Evolutionary conservation across 1,139 yeast genomes (phyloP), one percentile per base, ranked within the genome.

Genomic region (Blastobotrys buckinghamii): DNA sequence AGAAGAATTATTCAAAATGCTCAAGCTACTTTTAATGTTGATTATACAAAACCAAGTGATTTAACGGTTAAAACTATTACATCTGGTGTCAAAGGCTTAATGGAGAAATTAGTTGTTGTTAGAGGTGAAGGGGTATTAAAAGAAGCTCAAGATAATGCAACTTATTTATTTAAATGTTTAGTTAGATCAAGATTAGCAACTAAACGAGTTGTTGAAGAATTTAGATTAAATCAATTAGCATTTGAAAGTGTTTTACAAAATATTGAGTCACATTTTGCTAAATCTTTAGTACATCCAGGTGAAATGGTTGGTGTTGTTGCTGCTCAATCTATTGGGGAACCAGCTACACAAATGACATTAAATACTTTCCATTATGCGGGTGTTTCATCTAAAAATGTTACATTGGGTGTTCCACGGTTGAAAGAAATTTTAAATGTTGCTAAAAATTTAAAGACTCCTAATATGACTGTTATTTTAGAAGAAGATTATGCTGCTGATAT

Each of bases 351-450:
- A 72, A 92, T 92, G 99, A 92, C 99, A 0, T 79, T 92, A 72
- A 92, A 92, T 67, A 92, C 99, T 60, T 94, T 94, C 96, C 99
- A 94, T 76, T 94, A 90, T 76, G 99, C 99, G 29, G 99, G 99
- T 85, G 98, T 94, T 54, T 92, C 97, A 37, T 90, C 97, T 10
- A 94, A 92, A 82, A 94, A 94, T 69, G 98, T 94, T 53, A 94
- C 99, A 5, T 81, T 95, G 61, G 99, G 99, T 80, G 98, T 94
- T 65, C 99, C 99, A 58, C 95, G 99, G 77, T 79, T 94, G 70
- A 94, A 94, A 79, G 99, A 94, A 76, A 94, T 94, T 79, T 79
- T 94, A 69, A 92, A 92, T 68, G 98, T 94, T 57, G 98, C 99
- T 17, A 94, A 92, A 74, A 90, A 87, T 62, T 89, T 92, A 76